Percentiles rank a stretch among this genome's conserved stretches.
Evolutionary conservation across 2,329 filamentous ascomycete species (phyloP).

Genomic region (Paracamarosporium sp.): DNA sequence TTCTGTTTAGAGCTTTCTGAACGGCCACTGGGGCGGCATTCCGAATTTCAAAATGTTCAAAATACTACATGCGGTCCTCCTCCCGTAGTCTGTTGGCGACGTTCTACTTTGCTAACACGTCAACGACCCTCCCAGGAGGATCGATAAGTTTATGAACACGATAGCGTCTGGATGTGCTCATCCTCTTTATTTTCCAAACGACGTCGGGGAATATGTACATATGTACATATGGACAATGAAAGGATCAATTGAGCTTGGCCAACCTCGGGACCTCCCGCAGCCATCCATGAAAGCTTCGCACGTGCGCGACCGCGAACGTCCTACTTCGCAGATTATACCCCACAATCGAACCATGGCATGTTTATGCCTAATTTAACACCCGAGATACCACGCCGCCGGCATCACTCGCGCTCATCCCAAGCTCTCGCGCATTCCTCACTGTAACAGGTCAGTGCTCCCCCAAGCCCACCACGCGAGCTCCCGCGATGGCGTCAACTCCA

Average conservation of each 20-base stretch:
- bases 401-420: background rate
- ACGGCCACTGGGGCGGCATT: background rate
- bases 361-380: background rate
- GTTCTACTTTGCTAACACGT: too few species aligned
- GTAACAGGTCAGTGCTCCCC: slow-evolving; percentile 5
- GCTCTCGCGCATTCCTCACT: background rate
- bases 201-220: too few species aligned
- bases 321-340: background rate
- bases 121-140: too few species aligned
- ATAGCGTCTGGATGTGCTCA: too few species aligned
- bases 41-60: background rate
- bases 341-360: background rate
- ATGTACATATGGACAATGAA: too few species aligned
- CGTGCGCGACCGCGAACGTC: background rate
- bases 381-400: background rate
- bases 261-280: background rate
- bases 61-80: too few species aligned
- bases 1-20: background rate
- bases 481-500: slow-evolving; percentile 10
- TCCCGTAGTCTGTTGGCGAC: too few species aligned
- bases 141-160: too few species aligned
- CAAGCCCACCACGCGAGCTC: background rate
- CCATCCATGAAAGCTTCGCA: background rate
- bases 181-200: too few species aligned
- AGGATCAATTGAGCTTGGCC: background rate